Evolutionary conservation across 2,329 filamentous ascomycete species (phyloP).

Genomic region (Ophiocordyceps unilateralis): DNA sequence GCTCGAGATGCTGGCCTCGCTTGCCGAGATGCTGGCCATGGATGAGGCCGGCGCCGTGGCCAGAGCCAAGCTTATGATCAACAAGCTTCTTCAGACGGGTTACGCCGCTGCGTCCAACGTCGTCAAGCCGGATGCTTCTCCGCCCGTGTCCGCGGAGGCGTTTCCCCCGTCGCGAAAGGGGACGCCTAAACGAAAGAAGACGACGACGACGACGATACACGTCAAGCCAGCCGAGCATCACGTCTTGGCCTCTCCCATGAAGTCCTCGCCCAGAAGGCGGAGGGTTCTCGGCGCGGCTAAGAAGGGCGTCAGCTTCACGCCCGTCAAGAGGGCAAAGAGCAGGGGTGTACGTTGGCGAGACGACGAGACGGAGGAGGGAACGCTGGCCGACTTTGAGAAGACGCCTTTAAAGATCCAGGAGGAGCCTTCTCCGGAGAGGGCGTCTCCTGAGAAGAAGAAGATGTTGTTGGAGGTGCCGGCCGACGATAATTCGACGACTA

Average conservation of each 20-base stretch:
- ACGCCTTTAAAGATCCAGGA: conserved; percentile 55
- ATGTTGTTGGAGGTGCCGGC: conserved; percentile 1
- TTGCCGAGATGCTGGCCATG: conserved; percentile 69
- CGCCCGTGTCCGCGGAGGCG: conserved; percentile 39
- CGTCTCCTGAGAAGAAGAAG: not conserved
- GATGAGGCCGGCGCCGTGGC: conserved; percentile 67
- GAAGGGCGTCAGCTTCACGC: conserved; percentile 68
- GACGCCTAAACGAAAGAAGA: conserved; percentile 60
- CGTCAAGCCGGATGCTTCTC: conserved; percentile 62
- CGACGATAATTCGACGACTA: conserved; percentile 5
- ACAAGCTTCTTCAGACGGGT: conserved; percentile 61
- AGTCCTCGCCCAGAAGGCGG: conserved; percentile 64
- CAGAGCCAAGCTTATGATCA: conserved; percentile 61
- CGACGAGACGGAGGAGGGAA: conserved; percentile 67
- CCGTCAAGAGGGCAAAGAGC: conserved; percentile 60
- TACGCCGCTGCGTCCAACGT: conserved; percentile 61
- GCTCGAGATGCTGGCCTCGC: conserved; percentile 74
- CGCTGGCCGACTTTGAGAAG: conserved; percentile 77
- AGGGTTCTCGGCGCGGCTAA: conserved; percentile 40
- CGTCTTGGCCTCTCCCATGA: conserved; percentile 35
- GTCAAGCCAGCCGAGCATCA: conserved; percentile 25
- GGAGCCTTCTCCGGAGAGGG: conserved; percentile 7
- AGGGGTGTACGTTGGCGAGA: conserved; percentile 85
- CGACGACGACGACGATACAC: conserved; percentile 16
- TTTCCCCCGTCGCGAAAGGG: conserved; percentile 55